A percentile compares a stretch with the other conserved stretches of the same genome.
Conservation (phyloP, 2,329 filamentous ascomycete species). For the Cryoendolithus antarcticus region DNA sequence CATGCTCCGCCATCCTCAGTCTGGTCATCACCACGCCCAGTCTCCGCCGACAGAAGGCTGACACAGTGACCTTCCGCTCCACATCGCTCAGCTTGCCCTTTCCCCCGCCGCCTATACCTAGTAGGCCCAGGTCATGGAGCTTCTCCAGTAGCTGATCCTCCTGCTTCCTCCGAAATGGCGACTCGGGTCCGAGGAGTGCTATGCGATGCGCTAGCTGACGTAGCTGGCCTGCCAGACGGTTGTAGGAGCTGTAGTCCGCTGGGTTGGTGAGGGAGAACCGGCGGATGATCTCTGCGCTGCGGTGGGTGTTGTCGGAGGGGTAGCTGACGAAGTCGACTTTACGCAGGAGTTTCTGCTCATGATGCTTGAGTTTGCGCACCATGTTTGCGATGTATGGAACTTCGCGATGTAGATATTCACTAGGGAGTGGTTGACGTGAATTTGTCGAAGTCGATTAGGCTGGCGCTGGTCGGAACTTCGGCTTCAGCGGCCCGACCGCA, state of each 20-base stretch:
- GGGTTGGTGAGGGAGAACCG: slow-evolving; percentile 88
- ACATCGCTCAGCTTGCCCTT: slow-evolving; percentile 55
- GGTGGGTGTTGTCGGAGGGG: slow-evolving; percentile 75
- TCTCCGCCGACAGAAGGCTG: slow-evolving; percentile 70
- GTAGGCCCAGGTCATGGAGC: slow-evolving; percentile 80
- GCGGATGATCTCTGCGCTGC: slow-evolving; percentile 65
- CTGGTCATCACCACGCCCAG: slow-evolving; percentile 86
- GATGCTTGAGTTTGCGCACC: slow-evolving; percentile 92
- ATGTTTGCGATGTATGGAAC: slow-evolving; percentile 35
- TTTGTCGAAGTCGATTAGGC: too few relatives aligned
- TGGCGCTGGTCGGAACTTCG: too few relatives aligned
- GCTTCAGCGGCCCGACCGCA: too few relatives aligned
- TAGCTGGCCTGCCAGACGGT: slow-evolving; percentile 47
- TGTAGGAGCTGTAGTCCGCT: slow-evolving; percentile 58
- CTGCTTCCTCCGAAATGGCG: slow-evolving; percentile 65
- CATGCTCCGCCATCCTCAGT: slow-evolving; percentile 80
- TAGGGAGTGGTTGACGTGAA: too few relatives aligned
- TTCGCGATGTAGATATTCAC: too few relatives aligned
- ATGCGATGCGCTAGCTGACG: slow-evolving; percentile 83
- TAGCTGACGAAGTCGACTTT: slow-evolving; percentile 85
- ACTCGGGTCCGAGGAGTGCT: slow-evolving; percentile 66
- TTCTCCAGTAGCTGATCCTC: slow-evolving; percentile 84
- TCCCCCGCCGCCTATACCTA: slow-evolving; percentile 53
- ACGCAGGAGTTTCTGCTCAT: slow-evolving; percentile 85
- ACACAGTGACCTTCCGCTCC: slow-evolving; percentile 80